These are phyloP conservation scores for Corrigiola litoralis DNA, from an alignment of 179 eudicot genomes.

Conservation along the genomic window DNA sequence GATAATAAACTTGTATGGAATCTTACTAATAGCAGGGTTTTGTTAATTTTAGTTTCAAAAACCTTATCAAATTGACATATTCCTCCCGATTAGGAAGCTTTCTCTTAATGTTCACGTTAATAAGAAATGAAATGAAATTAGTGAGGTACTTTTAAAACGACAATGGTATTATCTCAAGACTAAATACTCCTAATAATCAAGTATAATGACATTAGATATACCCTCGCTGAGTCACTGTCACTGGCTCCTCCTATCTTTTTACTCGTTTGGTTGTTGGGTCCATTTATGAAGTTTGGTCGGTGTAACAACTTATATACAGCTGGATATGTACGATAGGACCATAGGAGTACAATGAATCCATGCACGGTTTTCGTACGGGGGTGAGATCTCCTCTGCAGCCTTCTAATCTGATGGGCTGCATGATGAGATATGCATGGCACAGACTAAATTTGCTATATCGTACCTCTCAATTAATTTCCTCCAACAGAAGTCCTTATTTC, in stretches of 20 bases:
- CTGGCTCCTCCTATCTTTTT: neutral
- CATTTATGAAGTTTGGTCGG: constrained; percentile 13
- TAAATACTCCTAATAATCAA: too few relatives aligned
- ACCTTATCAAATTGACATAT: too few relatives aligned
- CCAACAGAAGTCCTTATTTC: too few relatives aligned
- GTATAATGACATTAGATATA: neutral
- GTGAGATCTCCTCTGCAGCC: constrained; percentile 1
- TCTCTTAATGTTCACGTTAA: too few relatives aligned
- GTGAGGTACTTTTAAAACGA: too few relatives aligned
- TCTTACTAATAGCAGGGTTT: too few relatives aligned
- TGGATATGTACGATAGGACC: constrained; percentile 24
- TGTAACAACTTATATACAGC: constrained; percentile 35
- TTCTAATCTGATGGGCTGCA: neutral
- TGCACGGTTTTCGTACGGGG: constrained; percentile 25
- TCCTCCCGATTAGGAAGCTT: too few relatives aligned
- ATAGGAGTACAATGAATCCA: constrained; percentile 19
- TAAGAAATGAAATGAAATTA: too few relatives aligned
- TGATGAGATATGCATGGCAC: neutral
- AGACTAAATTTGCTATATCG: neutral
- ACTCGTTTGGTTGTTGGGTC: constrained; percentile 19
- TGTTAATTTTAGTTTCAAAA: too few relatives aligned
- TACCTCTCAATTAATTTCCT: too few relatives aligned
- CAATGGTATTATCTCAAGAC: too few relatives aligned
- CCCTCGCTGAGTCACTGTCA: neutral
- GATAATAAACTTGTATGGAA: too few relatives aligned